These are phyloP conservation scores for Ascochyta lentis DNA, from an alignment of 2,329 filamentous ascomycete genomes.

Conservation along the genomic window DNA sequence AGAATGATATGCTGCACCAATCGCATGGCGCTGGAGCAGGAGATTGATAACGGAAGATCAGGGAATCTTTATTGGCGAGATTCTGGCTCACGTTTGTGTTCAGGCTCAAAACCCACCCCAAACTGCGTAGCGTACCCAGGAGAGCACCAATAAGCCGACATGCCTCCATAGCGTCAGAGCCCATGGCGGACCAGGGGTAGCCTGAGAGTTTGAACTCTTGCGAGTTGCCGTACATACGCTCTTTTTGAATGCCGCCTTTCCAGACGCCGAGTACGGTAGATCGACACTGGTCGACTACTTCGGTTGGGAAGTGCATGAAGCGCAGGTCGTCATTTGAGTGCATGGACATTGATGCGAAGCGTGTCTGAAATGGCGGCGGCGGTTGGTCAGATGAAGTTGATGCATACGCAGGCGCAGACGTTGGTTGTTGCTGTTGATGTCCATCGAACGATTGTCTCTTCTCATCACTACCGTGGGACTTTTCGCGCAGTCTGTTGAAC, in stretches of 20 bases:
- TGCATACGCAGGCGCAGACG: constrained; percentile 18
- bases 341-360: constrained; percentile 34
- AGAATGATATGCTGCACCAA: constrained; percentile 50
- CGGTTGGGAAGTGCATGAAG: constrained; percentile 45
- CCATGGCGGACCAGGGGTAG: constrained; percentile 44
- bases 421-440: not conserved
- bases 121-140: constrained; percentile 41
- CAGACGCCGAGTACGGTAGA: constrained; percentile 33
- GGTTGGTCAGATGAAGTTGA: constrained; percentile 16
- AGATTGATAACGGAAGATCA: constrained; percentile 49
- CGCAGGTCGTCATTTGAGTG: constrained; percentile 38
- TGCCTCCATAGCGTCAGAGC: constrained; percentile 37
- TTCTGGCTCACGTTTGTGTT: constrained; percentile 48
- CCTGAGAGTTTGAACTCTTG: constrained; percentile 50
- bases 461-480: constrained; percentile 18
- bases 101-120: constrained; percentile 50
- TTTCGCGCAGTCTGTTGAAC: constrained; percentile 25
- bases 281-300: constrained; percentile 37
- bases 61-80: constrained; percentile 43
- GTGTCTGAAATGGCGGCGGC: constrained; percentile 26
- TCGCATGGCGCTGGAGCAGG: constrained; percentile 45
- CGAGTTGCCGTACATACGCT: constrained; percentile 41
- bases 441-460: constrained; percentile 17
- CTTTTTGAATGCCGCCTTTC: constrained; percentile 40
- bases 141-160: constrained; percentile 43